Percentiles rank a stretch among this genome's conserved stretches.
Evolutionary conservation across 129 eudicot species (phyloP).

Genomic region (Logfia minima): DNA sequence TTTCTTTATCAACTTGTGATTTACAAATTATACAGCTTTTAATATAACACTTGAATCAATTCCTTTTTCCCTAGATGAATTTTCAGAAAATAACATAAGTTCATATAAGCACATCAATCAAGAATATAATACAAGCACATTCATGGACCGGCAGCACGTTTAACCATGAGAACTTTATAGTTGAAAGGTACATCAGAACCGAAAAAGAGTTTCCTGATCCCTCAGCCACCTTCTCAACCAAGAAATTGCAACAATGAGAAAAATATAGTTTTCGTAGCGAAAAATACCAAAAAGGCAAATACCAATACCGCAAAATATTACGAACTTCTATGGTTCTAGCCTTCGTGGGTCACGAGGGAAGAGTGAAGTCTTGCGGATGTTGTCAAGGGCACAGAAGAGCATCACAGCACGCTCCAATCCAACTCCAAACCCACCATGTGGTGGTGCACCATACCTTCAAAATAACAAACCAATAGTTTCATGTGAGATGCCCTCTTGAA

Average conservation of each 20-base stretch:
- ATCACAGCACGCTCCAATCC: slow-evolving; percentile 88
- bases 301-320: background rate
- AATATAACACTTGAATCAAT: background rate
- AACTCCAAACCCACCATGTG: slow-evolving; percentile 84
- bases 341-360: slow-evolving; percentile 82
- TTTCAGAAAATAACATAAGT: background rate
- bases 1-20: background rate
- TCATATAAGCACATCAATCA: too few species aligned
- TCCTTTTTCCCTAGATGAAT: background rate
- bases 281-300: background rate
- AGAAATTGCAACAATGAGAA: background rate
- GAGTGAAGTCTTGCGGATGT: slow-evolving; percentile 74
- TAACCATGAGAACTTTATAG: slow-evolving; percentile 5
- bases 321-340: slow-evolving; percentile 50
- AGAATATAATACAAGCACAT: too few species aligned
- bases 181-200: slow-evolving; percentile 13
- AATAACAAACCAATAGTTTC: background rate
- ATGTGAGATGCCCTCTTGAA: background rate
- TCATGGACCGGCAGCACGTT: background rate
- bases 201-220: background rate
- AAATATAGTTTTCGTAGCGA: background rate
- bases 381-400: slow-evolving; percentile 82
- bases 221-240: slow-evolving; percentile 2
- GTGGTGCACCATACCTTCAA: slow-evolving; percentile 77
- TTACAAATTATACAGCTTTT: background rate